Percentiles rank a stretch among this genome's conserved stretches.
Evolutionary conservation across 2,329 filamentous ascomycete species (phyloP).

Genomic region (Verticillium alfalfae): DNA sequence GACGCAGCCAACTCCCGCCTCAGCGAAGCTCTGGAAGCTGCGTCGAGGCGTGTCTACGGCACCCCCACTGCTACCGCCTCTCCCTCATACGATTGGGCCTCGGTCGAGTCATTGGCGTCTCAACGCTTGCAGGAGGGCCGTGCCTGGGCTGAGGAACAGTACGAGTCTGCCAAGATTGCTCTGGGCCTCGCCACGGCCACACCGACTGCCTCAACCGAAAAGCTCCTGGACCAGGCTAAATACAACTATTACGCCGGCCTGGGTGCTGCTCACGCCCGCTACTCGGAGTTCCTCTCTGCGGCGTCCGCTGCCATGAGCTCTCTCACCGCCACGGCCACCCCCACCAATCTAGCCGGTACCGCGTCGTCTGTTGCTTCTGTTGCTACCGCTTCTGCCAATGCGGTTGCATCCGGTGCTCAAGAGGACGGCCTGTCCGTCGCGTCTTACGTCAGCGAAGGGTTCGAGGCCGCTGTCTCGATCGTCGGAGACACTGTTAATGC

Average conservation of each 20-base stretch:
- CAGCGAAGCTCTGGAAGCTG: constrained; percentile 47
- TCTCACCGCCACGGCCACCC: constrained; percentile 53
- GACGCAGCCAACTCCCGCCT: constrained; percentile 56
- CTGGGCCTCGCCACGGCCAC: constrained; percentile 59
- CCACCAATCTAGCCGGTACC: constrained; percentile 46
- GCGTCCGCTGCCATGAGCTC: constrained; percentile 65
- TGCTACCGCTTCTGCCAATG: constrained; percentile 38
- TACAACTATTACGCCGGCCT: constrained; percentile 72
- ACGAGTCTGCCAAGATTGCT: constrained; percentile 61
- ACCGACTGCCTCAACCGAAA: constrained; percentile 46
- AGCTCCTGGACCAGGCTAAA: constrained; percentile 55
- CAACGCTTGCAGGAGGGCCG: constrained; percentile 67
- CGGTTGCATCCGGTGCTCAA: constrained; percentile 39
- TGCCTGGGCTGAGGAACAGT: constrained; percentile 64
- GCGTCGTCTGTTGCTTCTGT: constrained; percentile 40
- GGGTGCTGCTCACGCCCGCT: constrained; percentile 72
- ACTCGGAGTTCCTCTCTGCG: constrained; percentile 67
- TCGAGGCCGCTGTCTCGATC: constrained; percentile 29
- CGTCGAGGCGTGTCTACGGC: constrained; percentile 44
- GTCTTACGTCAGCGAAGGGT: constrained; percentile 36
- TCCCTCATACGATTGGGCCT: constrained; percentile 39
- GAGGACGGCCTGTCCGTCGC: constrained; percentile 45
- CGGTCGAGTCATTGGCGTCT: constrained; percentile 60
- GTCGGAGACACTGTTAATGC: constrained; percentile 31
- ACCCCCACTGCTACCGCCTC: constrained; percentile 35